Base-by-base conservation (phyloP, 73 alveolate genomes). In the Urostyla sp. region DNA sequence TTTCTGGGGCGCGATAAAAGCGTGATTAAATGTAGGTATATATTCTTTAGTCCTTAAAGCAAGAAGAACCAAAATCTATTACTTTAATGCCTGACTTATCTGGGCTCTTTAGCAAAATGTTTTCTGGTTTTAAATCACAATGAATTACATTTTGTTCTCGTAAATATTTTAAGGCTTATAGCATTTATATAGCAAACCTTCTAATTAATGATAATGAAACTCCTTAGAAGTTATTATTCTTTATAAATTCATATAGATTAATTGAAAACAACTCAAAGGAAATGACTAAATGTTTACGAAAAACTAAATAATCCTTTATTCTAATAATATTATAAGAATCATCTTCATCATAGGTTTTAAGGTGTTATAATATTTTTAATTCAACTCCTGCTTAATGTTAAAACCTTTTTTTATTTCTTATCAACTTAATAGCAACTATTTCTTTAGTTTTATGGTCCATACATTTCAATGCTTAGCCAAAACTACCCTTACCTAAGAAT, bases 11-110 rank as follows among this genome's bases (percentile, higher is more conserved):
- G 21, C 97, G 54, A 45, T 90, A 90, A 74, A 90, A 91, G 44
- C 97, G 72, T 1, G 89, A 51, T 57, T 92, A 90, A 49, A 91
- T 87, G 54, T 87, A 87, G n/a, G 94, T 84, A 69, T 93, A 93
- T 23, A 90, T 80, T 49, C 94, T 74, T 73, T 90, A 93, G 11
- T 72, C 82, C 53, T 81, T 84, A 75, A 87, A 88, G 60, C 98
- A 93, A 35, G 93, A 69, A n/a, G 95, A 85, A 7, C 98, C 98
- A 78, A 90, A 93, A 67, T 93, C 98, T 27, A 93, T 93, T 18
- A 93, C 85, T 85, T 93, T 93, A 40, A 85, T 85, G 16, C 93
- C 93, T 13, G 89, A 61, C 67, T 76, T 75, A 53, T 85, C 84
- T 10, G 83, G 85, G 54, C 45, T 69, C 45, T 81, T 69, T 13